Percentiles rank a stretch among this genome's conserved stretches.
Conservation (phyloP, 1,284 basidiomycete genomes). For the Takashimella tepidaria region DNA sequence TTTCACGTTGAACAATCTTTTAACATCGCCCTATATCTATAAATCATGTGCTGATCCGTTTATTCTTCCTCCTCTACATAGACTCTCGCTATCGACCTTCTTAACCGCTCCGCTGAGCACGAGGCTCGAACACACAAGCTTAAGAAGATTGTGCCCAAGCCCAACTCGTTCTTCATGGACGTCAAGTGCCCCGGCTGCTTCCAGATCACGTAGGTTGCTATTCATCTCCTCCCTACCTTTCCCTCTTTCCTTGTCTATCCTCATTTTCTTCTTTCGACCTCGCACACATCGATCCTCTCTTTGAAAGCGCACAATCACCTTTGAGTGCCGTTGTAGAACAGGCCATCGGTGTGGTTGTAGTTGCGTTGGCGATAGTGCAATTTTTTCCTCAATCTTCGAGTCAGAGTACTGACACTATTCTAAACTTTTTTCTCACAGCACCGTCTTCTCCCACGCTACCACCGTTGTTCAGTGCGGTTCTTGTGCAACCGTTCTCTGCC, state of each 20-base stretch:
- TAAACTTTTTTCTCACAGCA: constrained; percentile 30
- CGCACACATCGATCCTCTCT: too few species aligned
- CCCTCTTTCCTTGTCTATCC: constrained; percentile 8
- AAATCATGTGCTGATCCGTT: too few species aligned
- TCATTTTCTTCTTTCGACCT: background rate
- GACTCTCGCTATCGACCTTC: constrained; percentile 97
- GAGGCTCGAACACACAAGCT: constrained; percentile 95
- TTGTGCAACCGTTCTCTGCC: constrained; percentile 93
- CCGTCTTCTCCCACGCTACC: constrained; percentile 51
- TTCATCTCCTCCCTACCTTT: constrained; percentile 10
- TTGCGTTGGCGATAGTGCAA: too few species aligned
- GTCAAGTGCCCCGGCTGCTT: constrained; percentile 92
- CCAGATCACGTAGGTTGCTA: constrained; percentile 47
- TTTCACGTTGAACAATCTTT: too few species aligned
- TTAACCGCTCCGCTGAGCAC: constrained; percentile 86
- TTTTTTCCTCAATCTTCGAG: too few species aligned
- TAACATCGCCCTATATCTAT: too few species aligned
- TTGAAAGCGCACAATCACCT: too few species aligned
- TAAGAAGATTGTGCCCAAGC: constrained; percentile 96
- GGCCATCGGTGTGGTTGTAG: too few species aligned
- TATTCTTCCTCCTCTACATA: too few species aligned
- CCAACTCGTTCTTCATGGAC: constrained; percentile 99
- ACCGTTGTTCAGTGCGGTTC: constrained; percentile 65
- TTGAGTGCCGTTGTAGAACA: background rate
- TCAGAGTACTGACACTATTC: too few species aligned